A percentile compares a stretch with the other conserved stretches of the same genome.
Evolutionary conservation across 2,329 filamentous ascomycete species (phyloP).

Genomic region (Paradendryphiella salina): DNA sequence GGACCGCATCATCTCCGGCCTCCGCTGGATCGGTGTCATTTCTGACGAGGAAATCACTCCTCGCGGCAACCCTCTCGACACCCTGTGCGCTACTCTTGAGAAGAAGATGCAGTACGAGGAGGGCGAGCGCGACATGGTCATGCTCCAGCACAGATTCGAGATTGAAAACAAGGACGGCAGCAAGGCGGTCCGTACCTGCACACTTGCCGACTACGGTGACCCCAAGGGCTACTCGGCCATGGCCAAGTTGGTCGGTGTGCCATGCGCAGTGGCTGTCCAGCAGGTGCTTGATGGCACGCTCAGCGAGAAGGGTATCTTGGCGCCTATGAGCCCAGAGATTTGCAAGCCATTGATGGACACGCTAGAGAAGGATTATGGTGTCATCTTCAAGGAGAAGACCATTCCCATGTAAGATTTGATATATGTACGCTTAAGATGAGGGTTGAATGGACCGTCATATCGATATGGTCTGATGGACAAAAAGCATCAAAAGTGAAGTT

Average conservation of each 20-base stretch:
- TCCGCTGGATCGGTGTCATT: conserved; percentile 73
- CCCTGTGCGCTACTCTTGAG: conserved; percentile 86
- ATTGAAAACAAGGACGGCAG: conserved; percentile 81
- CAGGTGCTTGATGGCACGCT: conserved; percentile 77
- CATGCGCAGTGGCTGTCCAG: conserved; percentile 73
- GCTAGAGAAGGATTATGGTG: conserved; percentile 76
- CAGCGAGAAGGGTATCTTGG: conserved; percentile 72
- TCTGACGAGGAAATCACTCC: conserved; percentile 72
- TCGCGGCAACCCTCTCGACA: conserved; percentile 80
- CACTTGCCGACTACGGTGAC: conserved; percentile 80
- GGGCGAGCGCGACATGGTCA: conserved; percentile 81
- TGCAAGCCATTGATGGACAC: conserved; percentile 75
- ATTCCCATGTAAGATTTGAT: conserved; percentile 27
- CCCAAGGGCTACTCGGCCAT: conserved; percentile 80
- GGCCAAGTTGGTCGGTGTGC: conserved; percentile 79
- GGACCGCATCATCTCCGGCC: conserved; percentile 68
- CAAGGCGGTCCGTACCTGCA: conserved; percentile 77
- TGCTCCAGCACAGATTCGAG: conserved; percentile 79
- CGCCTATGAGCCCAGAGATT: conserved; percentile 73
- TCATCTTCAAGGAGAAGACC: conserved; percentile 72
- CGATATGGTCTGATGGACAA: conserved; percentile 4
- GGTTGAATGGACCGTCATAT: not conserved
- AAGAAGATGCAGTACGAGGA: conserved; percentile 87
- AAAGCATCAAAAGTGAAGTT: not conserved
- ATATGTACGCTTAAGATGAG: not conserved